Base-by-base conservation (phyloP, 1,284 basidiomycete genomes). In the Phellinidium pouzarii region DNA sequence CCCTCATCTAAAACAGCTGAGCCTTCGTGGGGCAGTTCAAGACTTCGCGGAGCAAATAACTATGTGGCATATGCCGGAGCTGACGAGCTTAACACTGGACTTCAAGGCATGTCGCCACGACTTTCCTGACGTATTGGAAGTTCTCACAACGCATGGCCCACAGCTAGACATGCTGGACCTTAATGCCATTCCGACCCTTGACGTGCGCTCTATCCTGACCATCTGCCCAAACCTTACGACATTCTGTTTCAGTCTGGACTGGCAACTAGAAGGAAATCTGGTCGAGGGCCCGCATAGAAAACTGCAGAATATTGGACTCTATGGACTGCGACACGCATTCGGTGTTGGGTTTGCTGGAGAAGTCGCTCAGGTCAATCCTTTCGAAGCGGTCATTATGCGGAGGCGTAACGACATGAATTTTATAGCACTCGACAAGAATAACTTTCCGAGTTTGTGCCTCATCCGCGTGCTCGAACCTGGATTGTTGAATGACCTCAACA, bases 211-310 rank as follows among this genome's bases (percentile, higher is more conserved):
- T 20, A 75, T 83, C 54, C 73, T 88, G 19, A 77, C 79, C 22
- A 66, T 79, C 3, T 87, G 84, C 59, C 82, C 83, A 0, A 64
- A 70, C 49, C 74, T 88, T 31, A 68, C 64, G 14, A 76, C 78
- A 0, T 79, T 88, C 62, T 72, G 75, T 19, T 87, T 88, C 69
- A 87, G 85, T 60, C 77, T 74, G 11, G 86, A 88, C 63, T 87
- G 86, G 85, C 70, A 69, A 27, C 64, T 78, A 2, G 63, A 61
- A 3, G 63, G 68, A 46, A 59, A 60, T 14, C 63, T 84, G 8
- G 72, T 77, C 2, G 65, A 71, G 37, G 64, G 67, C 8, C 79
- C 84, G 0, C 84, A 87, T 56, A 61, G 64, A 1, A 72, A 76
- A 47, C 77, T 88, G 55, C 72, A 64, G 0, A 74, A 76, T 31